Conservation (phyloP, 148 eudicot genomes). For the Silene conica region DNA sequence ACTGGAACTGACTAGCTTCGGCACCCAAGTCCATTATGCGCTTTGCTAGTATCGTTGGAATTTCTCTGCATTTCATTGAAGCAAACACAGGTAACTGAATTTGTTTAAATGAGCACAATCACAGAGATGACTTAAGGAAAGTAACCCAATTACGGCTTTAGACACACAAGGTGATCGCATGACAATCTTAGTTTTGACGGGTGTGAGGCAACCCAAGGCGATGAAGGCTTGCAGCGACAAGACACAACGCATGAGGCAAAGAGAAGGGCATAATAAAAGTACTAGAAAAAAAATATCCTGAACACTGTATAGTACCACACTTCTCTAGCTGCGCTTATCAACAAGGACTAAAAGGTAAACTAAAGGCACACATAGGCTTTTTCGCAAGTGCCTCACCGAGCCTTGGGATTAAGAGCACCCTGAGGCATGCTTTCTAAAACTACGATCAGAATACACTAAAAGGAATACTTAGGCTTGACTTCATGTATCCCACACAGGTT, state of each 20-base stretch:
- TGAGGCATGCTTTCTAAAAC: not conserved
- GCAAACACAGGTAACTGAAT: not conserved
- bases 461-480: not conserved
- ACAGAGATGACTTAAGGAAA: not conserved
- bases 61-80: conserved; percentile 47
- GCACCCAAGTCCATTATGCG: conserved; percentile 69
- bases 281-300: no score
- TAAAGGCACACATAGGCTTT: not conserved
- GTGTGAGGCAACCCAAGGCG: not conserved
- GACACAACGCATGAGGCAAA: no score
- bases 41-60: conserved; percentile 50
- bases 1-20: conserved; percentile 72
- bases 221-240: not conserved
- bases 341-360: not conserved
- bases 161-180: not conserved
- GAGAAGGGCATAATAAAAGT: no score
- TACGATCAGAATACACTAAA: not conserved
- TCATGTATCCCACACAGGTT: not conserved
- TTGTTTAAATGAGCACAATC: not conserved
- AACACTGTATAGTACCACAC: no score
- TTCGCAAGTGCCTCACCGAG: not conserved
- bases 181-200: not conserved
- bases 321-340: no score
- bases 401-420: not conserved
- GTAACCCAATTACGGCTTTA: not conserved